Conservation (phyloP, 306 rosid species). For the Glycine latifolia region DNA sequence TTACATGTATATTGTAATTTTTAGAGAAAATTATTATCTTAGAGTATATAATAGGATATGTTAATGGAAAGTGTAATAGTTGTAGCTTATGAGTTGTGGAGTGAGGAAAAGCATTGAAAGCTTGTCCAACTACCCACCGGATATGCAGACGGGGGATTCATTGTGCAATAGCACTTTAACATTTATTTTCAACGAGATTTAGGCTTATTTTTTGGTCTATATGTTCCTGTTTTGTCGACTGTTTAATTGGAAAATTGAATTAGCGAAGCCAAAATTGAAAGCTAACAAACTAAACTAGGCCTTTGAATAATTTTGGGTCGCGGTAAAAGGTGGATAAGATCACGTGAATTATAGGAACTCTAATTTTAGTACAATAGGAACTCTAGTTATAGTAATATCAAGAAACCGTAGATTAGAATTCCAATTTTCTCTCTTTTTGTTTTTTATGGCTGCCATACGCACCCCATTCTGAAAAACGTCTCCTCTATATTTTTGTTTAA, state of each 20-base stretch:
- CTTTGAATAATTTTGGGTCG: slow-evolving; percentile 8
- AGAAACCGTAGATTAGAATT: not conserved
- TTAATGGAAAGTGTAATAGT: no score
- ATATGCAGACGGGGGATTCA: slow-evolving; percentile 49
- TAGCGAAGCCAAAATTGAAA: no score
- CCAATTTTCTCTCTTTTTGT: not conserved
- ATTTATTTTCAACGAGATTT: not conserved
- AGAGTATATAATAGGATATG: no score
- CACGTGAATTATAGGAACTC: not conserved
- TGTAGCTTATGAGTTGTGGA: not conserved
- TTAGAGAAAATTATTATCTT: not conserved
- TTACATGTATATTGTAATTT: not conserved
- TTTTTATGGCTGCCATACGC: not conserved
- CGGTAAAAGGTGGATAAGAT: slow-evolving; percentile 36
- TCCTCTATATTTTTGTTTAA: not conserved
- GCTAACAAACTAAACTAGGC: not conserved
- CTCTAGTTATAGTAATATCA: slow-evolving; percentile 8
- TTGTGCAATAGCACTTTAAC: slow-evolving; percentile 19
- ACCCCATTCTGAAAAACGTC: not conserved
- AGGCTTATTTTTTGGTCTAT: slow-evolving; percentile 16
- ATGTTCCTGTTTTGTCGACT: not conserved
- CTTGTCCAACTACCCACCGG: slow-evolving; percentile 70
- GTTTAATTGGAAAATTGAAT: not conserved
- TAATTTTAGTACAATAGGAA: not conserved
- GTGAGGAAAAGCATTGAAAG: slow-evolving; percentile 46